Evolutionary conservation across 169 alveolate species (phyloP).

Genomic region (Cryptosporidium andersoni): DNA sequence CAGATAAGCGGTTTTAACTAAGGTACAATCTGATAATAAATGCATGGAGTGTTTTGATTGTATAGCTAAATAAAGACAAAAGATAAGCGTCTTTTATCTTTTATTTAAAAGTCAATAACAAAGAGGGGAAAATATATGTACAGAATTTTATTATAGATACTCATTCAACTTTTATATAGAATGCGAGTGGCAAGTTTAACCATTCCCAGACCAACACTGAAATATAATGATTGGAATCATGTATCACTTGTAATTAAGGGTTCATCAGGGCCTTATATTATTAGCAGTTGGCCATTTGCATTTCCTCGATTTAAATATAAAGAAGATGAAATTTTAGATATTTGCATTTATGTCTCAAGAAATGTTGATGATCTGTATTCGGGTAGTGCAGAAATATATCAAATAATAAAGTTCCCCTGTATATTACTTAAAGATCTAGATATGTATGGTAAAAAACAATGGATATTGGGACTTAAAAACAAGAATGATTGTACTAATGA

Average conservation of each 20-base stretch:
- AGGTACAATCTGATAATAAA: constrained; percentile 46
- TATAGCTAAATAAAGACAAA: background rate
- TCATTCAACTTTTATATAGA: background rate
- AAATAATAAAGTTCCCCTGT: constrained; percentile 49
- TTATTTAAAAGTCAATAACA: background rate
- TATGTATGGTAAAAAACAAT: constrained; percentile 40
- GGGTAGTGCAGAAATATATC: constrained; percentile 21
- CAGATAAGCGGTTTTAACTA: constrained; percentile 51
- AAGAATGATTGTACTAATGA: background rate
- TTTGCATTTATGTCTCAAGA: constrained; percentile 14
- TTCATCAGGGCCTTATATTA: constrained; percentile 7
- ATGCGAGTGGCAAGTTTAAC: constrained; percentile 61
- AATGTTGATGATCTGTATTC: background rate
- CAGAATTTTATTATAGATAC: background rate
- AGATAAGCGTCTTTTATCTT: background rate
- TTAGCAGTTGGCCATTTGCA: constrained; percentile 53
- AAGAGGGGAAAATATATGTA: background rate
- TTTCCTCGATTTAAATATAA: constrained; percentile 50
- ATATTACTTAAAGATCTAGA: constrained; percentile 30
- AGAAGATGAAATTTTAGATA: constrained; percentile 27
- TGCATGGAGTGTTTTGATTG: background rate
- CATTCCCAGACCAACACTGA: constrained; percentile 60
- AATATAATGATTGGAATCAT: background rate
- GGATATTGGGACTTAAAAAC: constrained; percentile 41
- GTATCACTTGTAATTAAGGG: constrained; percentile 52